These are phyloP conservation scores for Tulasnella calospora DNA, from an alignment of 768 basidiomycete genomes.

Conservation along the genomic window DNA sequence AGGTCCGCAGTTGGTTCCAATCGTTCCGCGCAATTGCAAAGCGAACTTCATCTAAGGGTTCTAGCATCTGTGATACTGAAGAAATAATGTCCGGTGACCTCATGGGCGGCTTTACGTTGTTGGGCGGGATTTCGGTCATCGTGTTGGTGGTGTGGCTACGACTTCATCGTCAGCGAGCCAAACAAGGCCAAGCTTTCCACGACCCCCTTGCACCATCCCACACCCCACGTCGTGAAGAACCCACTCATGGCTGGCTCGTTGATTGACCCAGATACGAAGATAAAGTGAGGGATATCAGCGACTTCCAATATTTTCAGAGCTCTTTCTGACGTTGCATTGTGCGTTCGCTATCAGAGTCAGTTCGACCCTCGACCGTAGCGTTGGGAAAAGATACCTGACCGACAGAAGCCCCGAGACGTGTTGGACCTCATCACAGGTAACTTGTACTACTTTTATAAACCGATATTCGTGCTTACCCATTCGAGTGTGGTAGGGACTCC, in stretches of 20 bases:
- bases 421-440: constrained; percentile 77
- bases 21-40: constrained; percentile 31
- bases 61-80: not conserved
- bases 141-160: not conserved
- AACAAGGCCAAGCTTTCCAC: not conserved
- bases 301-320: constrained; percentile 13
- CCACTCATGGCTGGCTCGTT: not conserved
- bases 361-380: constrained; percentile 69
- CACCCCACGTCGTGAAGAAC: not conserved
- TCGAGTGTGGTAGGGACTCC: constrained; percentile 52
- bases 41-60: constrained; percentile 13
- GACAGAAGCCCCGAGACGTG: constrained; percentile 74
- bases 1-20: constrained; percentile 47
- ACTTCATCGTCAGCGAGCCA: not conserved
- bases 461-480: not conserved
- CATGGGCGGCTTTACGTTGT: not conserved
- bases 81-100: not conserved
- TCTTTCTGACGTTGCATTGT: not conserved
- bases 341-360: constrained; percentile 56
- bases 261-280: constrained; percentile 38
- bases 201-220: not conserved
- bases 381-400: constrained; percentile 43
- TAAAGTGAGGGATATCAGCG: constrained; percentile 44
- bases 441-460: not conserved
- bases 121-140: not conserved